Percentiles rank a stretch among this genome's conserved stretches.
Evolutionary conservation across 768 basidiomycete genomes (phyloP).

Genomic region (Mycena galopus): DNA sequence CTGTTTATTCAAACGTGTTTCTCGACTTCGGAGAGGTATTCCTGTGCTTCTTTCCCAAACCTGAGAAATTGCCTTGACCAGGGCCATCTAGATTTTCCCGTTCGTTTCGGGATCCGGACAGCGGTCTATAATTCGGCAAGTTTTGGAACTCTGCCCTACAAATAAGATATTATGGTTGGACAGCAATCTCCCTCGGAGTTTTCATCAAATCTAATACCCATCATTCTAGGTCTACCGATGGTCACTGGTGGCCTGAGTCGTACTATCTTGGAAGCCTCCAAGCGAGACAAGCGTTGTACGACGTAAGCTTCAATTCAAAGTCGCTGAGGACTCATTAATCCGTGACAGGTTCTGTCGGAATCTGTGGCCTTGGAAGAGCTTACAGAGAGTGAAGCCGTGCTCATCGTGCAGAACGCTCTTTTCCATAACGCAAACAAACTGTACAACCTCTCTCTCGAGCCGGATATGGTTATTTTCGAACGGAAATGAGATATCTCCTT

Average conservation of each 20-base stretch:
- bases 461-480: constrained; percentile 22
- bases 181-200: neutral
- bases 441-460: constrained; percentile 67
- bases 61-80: neutral
- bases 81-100: constrained; percentile 72
- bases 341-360: constrained; percentile 67
- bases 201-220: neutral
- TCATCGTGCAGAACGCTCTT: constrained; percentile 66
- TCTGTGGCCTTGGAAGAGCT: constrained; percentile 63
- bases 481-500: constrained; percentile 1
- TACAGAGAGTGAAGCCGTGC: constrained; percentile 65
- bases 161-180: constrained; percentile 79
- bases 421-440: constrained; percentile 78
- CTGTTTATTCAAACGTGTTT: constrained; percentile 81
- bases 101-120: constrained; percentile 75
- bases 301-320: constrained; percentile 53
- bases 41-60: neutral
- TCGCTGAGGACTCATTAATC: neutral
- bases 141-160: constrained; percentile 79
- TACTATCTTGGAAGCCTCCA: constrained; percentile 79
- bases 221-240: constrained; percentile 67
- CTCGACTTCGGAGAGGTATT: constrained; percentile 82
- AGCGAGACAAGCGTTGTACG: constrained; percentile 71
- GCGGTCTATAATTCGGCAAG: constrained; percentile 66
- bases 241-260: constrained; percentile 83